Evolutionary conservation across 2,329 filamentous ascomycete genomes (phyloP).

Genomic region (Claviceps humidiphila): DNA sequence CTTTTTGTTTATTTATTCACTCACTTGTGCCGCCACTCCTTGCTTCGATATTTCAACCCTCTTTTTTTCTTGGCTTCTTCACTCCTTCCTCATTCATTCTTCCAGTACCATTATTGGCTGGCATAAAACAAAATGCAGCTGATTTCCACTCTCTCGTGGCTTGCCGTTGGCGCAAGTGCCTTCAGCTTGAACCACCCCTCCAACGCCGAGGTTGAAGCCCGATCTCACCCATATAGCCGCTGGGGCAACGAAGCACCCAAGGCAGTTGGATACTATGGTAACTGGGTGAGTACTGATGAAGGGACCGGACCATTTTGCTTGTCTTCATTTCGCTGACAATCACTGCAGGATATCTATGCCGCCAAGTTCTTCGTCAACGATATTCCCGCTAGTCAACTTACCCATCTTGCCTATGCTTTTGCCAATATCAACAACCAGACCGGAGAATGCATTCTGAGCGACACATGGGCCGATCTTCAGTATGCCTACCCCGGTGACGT

Average conservation of each 20-base stretch:
- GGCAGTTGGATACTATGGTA: background rate
- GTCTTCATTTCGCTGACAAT: background rate
- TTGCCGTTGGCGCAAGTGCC: background rate
- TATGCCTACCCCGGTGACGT: constrained; percentile 54
- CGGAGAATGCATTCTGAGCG: constrained; percentile 12
- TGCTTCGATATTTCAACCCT: background rate
- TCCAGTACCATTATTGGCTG: background rate
- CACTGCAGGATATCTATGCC: constrained; percentile 49
- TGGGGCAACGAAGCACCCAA: background rate
- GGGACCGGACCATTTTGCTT: too few species aligned
- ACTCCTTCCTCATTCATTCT: background rate
- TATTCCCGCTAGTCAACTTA: constrained; percentile 54
- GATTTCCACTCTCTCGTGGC: constrained; percentile 1
- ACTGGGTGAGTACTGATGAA: background rate
- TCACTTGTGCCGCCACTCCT: background rate
- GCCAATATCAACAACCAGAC: constrained; percentile 25
- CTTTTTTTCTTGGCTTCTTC: background rate
- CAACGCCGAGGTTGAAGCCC: background rate
- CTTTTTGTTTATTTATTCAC: background rate
- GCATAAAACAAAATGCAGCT: background rate
- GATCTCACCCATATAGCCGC: background rate
- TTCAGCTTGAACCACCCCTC: background rate
- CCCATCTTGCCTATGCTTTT: constrained; percentile 56
- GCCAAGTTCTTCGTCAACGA: constrained; percentile 58
- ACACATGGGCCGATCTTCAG: constrained; percentile 36